Evolutionary conservation across 2,329 filamentous ascomycete species (phyloP), one percentile per base, ranked within the genome.

Genomic region (Talaromyces sp.): DNA sequence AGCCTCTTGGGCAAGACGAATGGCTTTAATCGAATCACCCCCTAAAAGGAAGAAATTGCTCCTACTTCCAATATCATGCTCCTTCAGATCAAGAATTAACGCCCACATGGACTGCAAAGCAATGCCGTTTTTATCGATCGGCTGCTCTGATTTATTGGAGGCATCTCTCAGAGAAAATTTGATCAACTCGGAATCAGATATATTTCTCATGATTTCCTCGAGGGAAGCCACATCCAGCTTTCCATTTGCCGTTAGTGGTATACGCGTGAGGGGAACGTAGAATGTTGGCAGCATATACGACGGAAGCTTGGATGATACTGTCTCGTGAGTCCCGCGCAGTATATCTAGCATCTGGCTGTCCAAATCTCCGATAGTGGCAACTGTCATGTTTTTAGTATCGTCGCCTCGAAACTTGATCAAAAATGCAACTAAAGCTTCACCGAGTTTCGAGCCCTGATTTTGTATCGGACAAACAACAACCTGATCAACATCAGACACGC

Each of bases 391-490:
- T 30, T 7, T 4, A 9, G 28, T 30, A 30, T 30, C 28, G 28
- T 8, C 7, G 28, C 28, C 4, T 1, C 9, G 28, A 30, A 9
- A 30, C 9, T 9, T 30, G 28, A 9, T 4, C 9, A 30, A 30
- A 30, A 30, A 30, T 30, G 28, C 28, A 30, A 30, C 28, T 30
- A 30, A 30, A 30, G 28, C 28, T 30, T 30, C 28, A 30, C 28
- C 39, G 55, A 8, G 11, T n/a, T 44, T 19, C 33, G 5, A 13
- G 32, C 32, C 27, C 39, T 30, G 28, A 13, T 19, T 19, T 11
- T 56, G 17, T 19, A 59, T 30, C 30, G 25, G 44, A 19, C 22
- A 78, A 33, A 81, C 78, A 0, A 82, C 73, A 3, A 75, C 76
- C 7, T 70, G 63, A 4, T 69, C 68, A 0, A 69, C 62, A 30